Evolutionary conservation across 768 basidiomycete genomes (phyloP), one percentile per base, ranked within the genome.

Genomic region (Tricholoma terreum): DNA sequence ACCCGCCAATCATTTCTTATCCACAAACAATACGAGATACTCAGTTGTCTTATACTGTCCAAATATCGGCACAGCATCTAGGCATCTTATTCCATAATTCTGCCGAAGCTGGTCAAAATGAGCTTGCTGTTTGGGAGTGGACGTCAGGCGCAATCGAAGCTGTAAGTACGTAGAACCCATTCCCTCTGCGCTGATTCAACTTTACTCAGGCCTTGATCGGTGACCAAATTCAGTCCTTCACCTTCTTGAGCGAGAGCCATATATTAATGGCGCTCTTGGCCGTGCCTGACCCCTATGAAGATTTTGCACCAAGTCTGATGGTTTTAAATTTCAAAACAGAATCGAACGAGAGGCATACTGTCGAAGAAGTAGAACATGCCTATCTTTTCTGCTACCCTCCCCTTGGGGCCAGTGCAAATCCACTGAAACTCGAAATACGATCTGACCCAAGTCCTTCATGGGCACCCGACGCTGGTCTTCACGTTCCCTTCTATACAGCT

Each of bases 41-140:
- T 3, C 61, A 57, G 11, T 51, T 72, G 34, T 72, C 77, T 24
- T 83, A 77, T 60, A 69, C 72, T 35, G 74, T 89, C n/a, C 85
- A 86, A 66, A 71, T 85, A 12, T 80, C 79, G 48, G 77, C 76
- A 6, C 77, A 84, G 30, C 73, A 75, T 30, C 59, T 89, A 15
- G 83, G 77, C 10, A 67, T 88, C 38, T 71, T 83, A 6, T 81
- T 82, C 53, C 24, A 27, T 27, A 59, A 72, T 51, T 69, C 69
- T 55, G 56, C 57, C 8, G 72, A 70, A 36, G 57, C 55, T 6
- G 64, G 65, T 33, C 73, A 72, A 46, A 79, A 75, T 30, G 80
- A 84, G 60, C 65, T 88, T 11, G 69, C 79, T 21, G 70, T 86
- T 19, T 89, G 85, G 86, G 79, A 89, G 54, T 89, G 87, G 88